Evolutionary conservation across 305 asterid species (phyloP).

Genomic region (Solanum hybrid): DNA sequence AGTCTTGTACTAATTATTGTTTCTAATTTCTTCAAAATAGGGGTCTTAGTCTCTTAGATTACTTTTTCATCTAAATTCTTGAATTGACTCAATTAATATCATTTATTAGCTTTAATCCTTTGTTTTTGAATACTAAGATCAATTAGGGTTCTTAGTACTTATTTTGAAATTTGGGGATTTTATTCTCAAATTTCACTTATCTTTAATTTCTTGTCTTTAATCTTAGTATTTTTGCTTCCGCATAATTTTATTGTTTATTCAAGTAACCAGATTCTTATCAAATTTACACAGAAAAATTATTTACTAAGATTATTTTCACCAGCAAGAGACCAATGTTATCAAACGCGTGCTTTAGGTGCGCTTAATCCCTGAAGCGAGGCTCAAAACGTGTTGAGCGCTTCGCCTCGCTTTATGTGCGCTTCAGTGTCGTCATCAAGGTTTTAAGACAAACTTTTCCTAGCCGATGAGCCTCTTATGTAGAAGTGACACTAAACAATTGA

Average conservation of each 20-base stretch:
- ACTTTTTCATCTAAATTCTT: neutral
- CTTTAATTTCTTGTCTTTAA: neutral
- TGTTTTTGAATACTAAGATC: neutral
- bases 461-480: too few relatives aligned
- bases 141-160: neutral
- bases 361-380: too few relatives aligned
- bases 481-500: too few relatives aligned
- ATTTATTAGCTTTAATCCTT: neutral
- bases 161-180: neutral
- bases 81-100: neutral
- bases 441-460: too few relatives aligned
- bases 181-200: neutral
- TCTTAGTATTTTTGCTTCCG: neutral
- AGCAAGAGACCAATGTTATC: neutral
- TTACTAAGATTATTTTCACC: neutral
- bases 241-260: neutral
- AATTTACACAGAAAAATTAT: neutral
- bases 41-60: too few relatives aligned
- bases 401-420: too few relatives aligned
- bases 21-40: too few relatives aligned
- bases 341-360: too few relatives aligned
- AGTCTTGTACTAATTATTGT: too few relatives aligned
- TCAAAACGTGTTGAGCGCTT: too few relatives aligned
- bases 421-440: too few relatives aligned
- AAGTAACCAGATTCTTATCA: neutral